These are phyloP conservation scores for Phytopythium montanum DNA, from an alignment of 352 stramenopile genomes.

Conservation along the genomic window DNA sequence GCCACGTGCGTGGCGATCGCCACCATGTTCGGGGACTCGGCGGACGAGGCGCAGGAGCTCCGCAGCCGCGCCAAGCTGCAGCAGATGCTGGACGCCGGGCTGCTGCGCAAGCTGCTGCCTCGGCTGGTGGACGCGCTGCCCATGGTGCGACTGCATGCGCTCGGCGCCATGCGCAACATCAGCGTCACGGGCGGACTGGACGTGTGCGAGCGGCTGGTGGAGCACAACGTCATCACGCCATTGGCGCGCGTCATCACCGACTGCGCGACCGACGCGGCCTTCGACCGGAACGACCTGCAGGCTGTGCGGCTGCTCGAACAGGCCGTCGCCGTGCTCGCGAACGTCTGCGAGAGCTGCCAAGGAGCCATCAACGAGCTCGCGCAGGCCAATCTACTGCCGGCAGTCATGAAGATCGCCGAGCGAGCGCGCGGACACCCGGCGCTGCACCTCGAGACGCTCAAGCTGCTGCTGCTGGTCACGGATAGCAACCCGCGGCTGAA, in stretches of 20 bases:
- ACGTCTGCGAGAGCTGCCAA: slow-evolving; percentile 82
- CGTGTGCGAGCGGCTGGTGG: slow-evolving; percentile 78
- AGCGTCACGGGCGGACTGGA: slow-evolving; percentile 83
- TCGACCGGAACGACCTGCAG: slow-evolving; percentile 61
- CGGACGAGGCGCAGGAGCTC: slow-evolving; percentile 50
- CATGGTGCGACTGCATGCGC: slow-evolving; percentile 80
- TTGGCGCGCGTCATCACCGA: slow-evolving; percentile 70
- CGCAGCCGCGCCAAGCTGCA: slow-evolving; percentile 61
- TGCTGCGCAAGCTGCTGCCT: slow-evolving; percentile 82
- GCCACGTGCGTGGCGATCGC: slow-evolving; percentile 83
- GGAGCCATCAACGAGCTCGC: slow-evolving; percentile 80
- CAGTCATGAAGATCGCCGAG: slow-evolving; percentile 70
- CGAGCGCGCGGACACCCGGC: slow-evolving; percentile 40
- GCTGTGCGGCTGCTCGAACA: slow-evolving; percentile 79
- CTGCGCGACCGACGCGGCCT: slow-evolving; percentile 40
- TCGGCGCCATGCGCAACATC: slow-evolving; percentile 85
- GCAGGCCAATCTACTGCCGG: slow-evolving; percentile 61
- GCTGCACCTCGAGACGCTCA: slow-evolving; percentile 78
- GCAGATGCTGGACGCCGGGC: slow-evolving; percentile 69
- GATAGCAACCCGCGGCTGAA: slow-evolving; percentile 80
- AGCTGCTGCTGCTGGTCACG: slow-evolving; percentile 77
- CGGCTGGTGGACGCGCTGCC: slow-evolving; percentile 80
- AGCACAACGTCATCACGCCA: slow-evolving; percentile 72
- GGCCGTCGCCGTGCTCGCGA: slow-evolving; percentile 67
- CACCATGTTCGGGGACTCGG: slow-evolving; percentile 76